Conservation (phyloP, 1,284 basidiomycete species). For the Waitea zeae region DNA sequence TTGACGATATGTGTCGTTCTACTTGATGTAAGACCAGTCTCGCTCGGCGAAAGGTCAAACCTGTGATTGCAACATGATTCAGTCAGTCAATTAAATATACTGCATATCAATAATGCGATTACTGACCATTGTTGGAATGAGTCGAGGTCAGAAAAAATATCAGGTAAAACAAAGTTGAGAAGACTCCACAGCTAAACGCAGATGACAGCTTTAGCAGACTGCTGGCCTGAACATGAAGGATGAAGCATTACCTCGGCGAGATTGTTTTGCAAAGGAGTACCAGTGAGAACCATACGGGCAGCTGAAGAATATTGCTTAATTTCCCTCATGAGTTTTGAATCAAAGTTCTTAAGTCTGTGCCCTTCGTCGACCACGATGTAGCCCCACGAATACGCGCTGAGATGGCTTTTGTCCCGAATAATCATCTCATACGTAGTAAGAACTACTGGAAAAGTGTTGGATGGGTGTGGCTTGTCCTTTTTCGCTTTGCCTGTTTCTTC, state of each 20-base stretch:
- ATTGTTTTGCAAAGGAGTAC: constrained; percentile 80
- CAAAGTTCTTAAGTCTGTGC: constrained; percentile 84
- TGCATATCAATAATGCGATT: constrained; percentile 5
- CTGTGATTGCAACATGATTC: constrained; percentile 16
- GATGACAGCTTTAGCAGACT: neutral
- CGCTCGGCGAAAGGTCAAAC: constrained; percentile 58
- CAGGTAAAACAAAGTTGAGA: constrained; percentile 87
- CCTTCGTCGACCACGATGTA: constrained; percentile 96
- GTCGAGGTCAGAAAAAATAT: constrained; percentile 82
- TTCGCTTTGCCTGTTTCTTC: constrained; percentile 3
- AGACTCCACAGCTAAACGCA: constrained; percentile 92
- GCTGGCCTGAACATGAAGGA: neutral
- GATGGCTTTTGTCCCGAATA: constrained; percentile 60
- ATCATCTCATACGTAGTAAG: constrained; percentile 91
- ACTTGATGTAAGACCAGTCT: constrained; percentile 35
- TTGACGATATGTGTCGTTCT: constrained; percentile 56
- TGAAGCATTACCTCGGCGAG: too few species aligned
- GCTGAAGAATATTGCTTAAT: constrained; percentile 79
- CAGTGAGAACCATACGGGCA: constrained; percentile 84
- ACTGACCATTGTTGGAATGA: constrained; percentile 82
- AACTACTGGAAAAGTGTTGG: constrained; percentile 54
- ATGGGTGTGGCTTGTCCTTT: constrained; percentile 9
- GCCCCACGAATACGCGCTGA: constrained; percentile 68
- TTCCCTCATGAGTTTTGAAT: constrained; percentile 82
- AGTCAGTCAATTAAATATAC: constrained; percentile 1